Evolutionary conservation across 2,329 filamentous ascomycete genomes (phyloP), one percentile per base, ranked within the genome.

Genomic region (Exophiala oligosperma): DNA sequence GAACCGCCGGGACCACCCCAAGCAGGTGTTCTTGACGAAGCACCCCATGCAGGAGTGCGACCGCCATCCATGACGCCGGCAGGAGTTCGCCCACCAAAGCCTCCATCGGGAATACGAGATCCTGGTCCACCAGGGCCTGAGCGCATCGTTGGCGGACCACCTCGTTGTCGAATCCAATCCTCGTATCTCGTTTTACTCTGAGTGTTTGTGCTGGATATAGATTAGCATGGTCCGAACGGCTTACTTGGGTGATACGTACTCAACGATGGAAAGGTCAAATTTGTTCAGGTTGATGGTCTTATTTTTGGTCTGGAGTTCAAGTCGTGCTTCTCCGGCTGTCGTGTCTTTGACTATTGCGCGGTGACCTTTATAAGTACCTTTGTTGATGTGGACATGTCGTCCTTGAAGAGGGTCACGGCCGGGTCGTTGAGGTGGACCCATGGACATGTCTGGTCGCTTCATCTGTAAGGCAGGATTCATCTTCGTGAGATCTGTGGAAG

Each of bases 261-360:
- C 93, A 73, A 93, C 92, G 76, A 95, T 89, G 24, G 84, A 84
- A n/a, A 99, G 77, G 57, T 88, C 84, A 9, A 89, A 87, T 71
- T 95, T 95, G 21, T 86, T 84, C 37, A 97, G 85, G 6, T 88
- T 92, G 61, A 97, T 85, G 14, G 90, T 89, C 79, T 97, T 97
- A 76, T 87, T 91, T 78, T 96, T 96, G 4, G 92, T 92, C 71
- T 97, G 93, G 40, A 99, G 79, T 75, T 99, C 94, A 43, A 99
- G 89, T 63, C 92, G 89, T 29, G 91, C 93, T 68, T 89, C 85
- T 2, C 84, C 84, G 67, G 95, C 92, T 5, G 91, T 96, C 0
- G 93, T 89, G 71, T 97, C 93, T 72, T 96, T 97, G 67, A 99
- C 92, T 65, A 97, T 96, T 67, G 94, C 94, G 43, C 97, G 79